Evolutionary conservation across 2,329 filamentous ascomycete genomes (phyloP).

Genomic region (Zymoseptoria crescenta): DNA sequence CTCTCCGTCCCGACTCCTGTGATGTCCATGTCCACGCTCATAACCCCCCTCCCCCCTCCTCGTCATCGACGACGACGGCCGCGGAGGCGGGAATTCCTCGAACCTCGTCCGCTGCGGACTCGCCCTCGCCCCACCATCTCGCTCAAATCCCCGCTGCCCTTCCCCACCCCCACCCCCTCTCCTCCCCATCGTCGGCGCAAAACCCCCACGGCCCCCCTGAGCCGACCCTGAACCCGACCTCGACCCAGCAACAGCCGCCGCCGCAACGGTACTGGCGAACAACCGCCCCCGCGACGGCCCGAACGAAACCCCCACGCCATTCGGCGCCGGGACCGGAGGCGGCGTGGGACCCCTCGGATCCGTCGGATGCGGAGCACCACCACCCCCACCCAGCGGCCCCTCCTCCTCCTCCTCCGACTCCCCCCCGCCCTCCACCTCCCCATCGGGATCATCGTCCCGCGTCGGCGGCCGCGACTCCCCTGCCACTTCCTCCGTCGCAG

Average conservation of each 20-base stretch:
- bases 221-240: neutral
- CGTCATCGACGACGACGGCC: too few relatives aligned
- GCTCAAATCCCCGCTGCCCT: too few relatives aligned
- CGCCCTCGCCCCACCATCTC: too few relatives aligned
- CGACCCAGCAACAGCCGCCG: neutral
- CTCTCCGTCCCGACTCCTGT: too few relatives aligned
- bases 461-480: neutral
- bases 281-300: conserved; percentile 39
- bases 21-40: neutral
- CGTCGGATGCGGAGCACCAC: conserved; percentile 2
- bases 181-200: neutral
- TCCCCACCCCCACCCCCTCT: too few relatives aligned
- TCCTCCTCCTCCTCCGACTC: too few relatives aligned
- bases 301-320: conserved; percentile 29
- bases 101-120: neutral
- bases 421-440: too few relatives aligned
- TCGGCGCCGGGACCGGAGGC: conserved; percentile 9
- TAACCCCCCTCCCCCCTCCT: neutral
- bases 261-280: conserved; percentile 35
- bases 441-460: conserved; percentile 5
- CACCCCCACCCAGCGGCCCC: too few relatives aligned
- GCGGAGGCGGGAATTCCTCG: neutral
- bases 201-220: neutral
- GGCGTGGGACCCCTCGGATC: conserved; percentile 13
- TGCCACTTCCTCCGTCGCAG: conserved; percentile 1